These are phyloP conservation scores for Phytophthora pluvialis DNA, from an alignment of 352 stramenopile species.

Conservation along the genomic window DNA sequence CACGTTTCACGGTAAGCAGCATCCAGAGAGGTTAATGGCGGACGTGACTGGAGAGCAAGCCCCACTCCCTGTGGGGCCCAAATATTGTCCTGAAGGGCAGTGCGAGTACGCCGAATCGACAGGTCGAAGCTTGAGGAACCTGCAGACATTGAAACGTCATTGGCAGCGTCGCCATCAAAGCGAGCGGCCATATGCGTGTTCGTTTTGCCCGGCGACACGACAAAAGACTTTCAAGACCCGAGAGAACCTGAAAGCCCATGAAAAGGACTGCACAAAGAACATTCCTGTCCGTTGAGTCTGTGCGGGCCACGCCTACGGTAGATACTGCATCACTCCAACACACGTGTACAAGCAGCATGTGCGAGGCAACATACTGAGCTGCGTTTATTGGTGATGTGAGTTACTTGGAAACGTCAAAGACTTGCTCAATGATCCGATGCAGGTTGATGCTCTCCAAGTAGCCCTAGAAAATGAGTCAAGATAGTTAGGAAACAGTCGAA, in stretches of 20 bases:
- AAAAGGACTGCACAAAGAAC: conserved; percentile 63
- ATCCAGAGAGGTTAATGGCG: conserved; percentile 37
- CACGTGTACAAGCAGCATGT: conserved; percentile 17
- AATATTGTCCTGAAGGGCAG: conserved; percentile 60
- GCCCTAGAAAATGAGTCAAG: conserved; percentile 42
- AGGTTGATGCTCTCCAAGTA: conserved; percentile 91
- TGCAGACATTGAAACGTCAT: conserved; percentile 78
- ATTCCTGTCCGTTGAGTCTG: conserved; percentile 19
- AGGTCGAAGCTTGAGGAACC: conserved; percentile 62
- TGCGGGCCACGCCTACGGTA: background rate
- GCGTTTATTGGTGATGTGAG: conserved; percentile 15
- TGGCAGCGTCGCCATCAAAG: conserved; percentile 71
- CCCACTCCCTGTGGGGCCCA: conserved; percentile 61
- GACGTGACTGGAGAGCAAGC: conserved; percentile 47
- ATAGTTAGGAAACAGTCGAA: background rate
- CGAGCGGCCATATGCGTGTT: conserved; percentile 58
- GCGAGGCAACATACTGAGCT: conserved; percentile 20
- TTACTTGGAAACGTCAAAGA: conserved; percentile 89
- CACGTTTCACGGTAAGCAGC: conserved; percentile 73
- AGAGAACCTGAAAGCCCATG: conserved; percentile 74
- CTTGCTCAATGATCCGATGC: conserved; percentile 82
- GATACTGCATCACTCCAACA: conserved; percentile 12
- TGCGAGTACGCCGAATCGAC: conserved; percentile 58
- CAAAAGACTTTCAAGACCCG: conserved; percentile 75
- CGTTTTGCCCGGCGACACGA: conserved; percentile 40